Conservation (phyloP, 148 eudicot genomes). For the Dianthus caryophyllus region DNA sequence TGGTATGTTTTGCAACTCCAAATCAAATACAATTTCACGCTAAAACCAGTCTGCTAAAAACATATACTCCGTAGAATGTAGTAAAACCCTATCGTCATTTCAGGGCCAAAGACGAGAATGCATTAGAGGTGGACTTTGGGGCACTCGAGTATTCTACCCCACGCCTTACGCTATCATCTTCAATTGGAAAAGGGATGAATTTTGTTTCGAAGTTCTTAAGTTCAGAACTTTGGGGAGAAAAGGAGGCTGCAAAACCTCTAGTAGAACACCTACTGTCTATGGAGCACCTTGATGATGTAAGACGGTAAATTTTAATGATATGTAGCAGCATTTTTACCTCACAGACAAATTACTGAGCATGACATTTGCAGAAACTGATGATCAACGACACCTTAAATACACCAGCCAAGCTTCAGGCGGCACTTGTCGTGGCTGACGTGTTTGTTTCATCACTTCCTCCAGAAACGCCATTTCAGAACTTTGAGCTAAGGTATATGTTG, state of each 20-base stretch:
- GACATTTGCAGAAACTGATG: slow-evolving; percentile 67
- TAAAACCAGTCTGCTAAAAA: background rate
- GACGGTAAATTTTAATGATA: slow-evolving; percentile 1
- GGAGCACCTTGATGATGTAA: slow-evolving; percentile 67
- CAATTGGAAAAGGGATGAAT: slow-evolving; percentile 70
- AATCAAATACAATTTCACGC: background rate
- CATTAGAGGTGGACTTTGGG: slow-evolving; percentile 83
- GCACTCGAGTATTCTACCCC: slow-evolving; percentile 64
- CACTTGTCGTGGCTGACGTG: slow-evolving; percentile 71
- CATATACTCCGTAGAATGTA: background rate
- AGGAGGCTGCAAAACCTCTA: slow-evolving; percentile 54
- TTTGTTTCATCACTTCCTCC: slow-evolving; percentile 54
- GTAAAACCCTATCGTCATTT: slow-evolving; percentile 11
- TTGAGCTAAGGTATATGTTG: slow-evolving; percentile 55
- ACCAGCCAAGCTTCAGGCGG: slow-evolving; percentile 60
- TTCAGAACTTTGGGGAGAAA: slow-evolving; percentile 43
- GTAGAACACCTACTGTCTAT: slow-evolving; percentile 68
- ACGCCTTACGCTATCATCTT: slow-evolving; percentile 57
- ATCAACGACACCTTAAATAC: slow-evolving; percentile 72
- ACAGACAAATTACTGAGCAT: background rate
- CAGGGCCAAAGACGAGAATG: slow-evolving; percentile 92
- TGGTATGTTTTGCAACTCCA: slow-evolving; percentile 39
- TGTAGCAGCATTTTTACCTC: background rate
- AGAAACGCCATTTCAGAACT: slow-evolving; percentile 56
- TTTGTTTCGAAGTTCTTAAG: slow-evolving; percentile 69